Conservation (phyloP, 805 yeast species). For the Yarrowia osloensis region DNA sequence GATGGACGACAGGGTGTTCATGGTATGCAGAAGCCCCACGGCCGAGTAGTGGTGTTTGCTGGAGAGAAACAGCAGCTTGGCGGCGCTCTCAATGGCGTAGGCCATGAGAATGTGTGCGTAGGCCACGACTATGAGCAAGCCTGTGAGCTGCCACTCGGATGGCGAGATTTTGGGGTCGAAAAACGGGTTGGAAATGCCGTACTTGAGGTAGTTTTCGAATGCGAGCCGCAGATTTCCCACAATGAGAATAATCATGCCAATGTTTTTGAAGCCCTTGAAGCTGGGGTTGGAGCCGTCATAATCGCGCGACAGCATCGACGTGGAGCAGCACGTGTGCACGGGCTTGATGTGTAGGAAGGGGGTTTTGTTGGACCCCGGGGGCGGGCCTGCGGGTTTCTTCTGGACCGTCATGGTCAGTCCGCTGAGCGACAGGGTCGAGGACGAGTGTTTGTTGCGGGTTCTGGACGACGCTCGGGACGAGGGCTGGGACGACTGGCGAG, state of each 20-base stretch:
- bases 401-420: background rate
- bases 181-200: slow-evolving; percentile 43
- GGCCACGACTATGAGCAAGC: slow-evolving; percentile 37
- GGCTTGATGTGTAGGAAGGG: slow-evolving; percentile 29
- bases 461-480: slow-evolving; percentile 13
- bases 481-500: slow-evolving; percentile 4
- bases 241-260: slow-evolving; percentile 45
- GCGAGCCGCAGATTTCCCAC: slow-evolving; percentile 47
- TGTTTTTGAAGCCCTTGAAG: slow-evolving; percentile 46
- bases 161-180: slow-evolving; percentile 40
- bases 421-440: slow-evolving; percentile 12
- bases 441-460: slow-evolving; percentile 22
- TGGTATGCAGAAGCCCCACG: slow-evolving; percentile 41
- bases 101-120: slow-evolving; percentile 46
- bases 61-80: slow-evolving; percentile 34
- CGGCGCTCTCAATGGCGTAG: slow-evolving; percentile 44
- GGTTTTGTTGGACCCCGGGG: background rate
- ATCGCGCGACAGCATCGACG: slow-evolving; percentile 31
- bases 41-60: slow-evolving; percentile 38
- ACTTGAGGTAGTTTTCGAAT: slow-evolving; percentile 44
- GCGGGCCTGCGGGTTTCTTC: background rate
- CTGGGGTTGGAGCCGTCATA: slow-evolving; percentile 34
- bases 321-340: slow-evolving; percentile 4
- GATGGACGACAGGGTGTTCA: slow-evolving; percentile 41
- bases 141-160: slow-evolving; percentile 29